These are phyloP conservation scores for Geranomyces variabilis DNA, from an alignment of 192 early-diverging fungal genomes.

Conservation along the genomic window DNA sequence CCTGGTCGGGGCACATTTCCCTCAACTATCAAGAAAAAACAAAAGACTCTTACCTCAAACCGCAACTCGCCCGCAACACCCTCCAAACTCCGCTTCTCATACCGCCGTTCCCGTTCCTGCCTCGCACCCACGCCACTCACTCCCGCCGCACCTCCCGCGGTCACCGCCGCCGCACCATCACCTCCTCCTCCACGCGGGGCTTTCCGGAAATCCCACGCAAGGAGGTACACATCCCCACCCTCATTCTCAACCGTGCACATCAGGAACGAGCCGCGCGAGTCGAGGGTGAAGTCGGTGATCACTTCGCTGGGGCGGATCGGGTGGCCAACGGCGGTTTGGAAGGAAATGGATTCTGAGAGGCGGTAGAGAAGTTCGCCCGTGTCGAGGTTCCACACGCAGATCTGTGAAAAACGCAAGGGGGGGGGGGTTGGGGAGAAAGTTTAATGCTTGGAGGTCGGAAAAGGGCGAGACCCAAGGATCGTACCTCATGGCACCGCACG, in stretches of 20 bases:
- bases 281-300: conserved; percentile 43
- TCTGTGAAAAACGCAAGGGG: not conserved
- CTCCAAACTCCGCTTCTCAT: conserved; percentile 42
- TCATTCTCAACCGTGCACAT: conserved; percentile 41
- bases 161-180: not conserved
- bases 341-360: conserved; percentile 27
- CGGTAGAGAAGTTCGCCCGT: conserved; percentile 37
- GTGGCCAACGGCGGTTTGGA: conserved; percentile 23
- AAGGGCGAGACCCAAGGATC: too few relatives aligned
- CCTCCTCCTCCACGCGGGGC: not conserved
- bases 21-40: not conserved
- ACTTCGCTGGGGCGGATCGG: conserved; percentile 33
- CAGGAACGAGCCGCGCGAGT: conserved; percentile 30
- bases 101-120: conserved; percentile 18
- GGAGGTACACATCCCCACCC: conserved; percentile 37
- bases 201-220: conserved; percentile 40
- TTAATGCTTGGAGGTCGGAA: too few relatives aligned
- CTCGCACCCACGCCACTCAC: not conserved
- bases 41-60: conserved; percentile 33
- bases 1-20: too few relatives aligned
- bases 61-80: conserved; percentile 19
- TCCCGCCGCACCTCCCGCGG: not conserved
- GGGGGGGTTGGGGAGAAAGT: not conserved
- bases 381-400: conserved; percentile 39
- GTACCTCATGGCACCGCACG: conserved; percentile 35